Base-by-base conservation (phyloP, 108 stramenopile genomes). In the Cyclotella atomus region DNA sequence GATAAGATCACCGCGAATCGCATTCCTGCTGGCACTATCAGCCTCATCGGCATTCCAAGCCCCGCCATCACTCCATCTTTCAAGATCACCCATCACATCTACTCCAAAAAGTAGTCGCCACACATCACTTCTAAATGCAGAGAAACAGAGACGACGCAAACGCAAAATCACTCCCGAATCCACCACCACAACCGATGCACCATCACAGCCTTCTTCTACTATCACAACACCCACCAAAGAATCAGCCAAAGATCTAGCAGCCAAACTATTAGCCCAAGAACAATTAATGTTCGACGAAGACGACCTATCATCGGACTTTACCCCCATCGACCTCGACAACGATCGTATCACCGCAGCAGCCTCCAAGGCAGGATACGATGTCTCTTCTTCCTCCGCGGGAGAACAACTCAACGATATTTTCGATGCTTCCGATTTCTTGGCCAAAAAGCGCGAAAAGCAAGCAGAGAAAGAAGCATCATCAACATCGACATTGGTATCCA, bases 401-500 rank as follows among this genome's bases (percentile, higher is more conserved):
- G 35, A 0, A 44, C 49, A 10, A 53, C 34, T 72, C 19, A 70
- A 67, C 24, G 71, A 67, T 44, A 32, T 78, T 8, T 68, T 73
- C 41, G 81, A 77, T 59, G 61, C 77, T 3, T 77, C 71, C 36
- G 81, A 82, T 34, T 77, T 77, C 65, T 47, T 77, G n/a, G 62
- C 49, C 28, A 76, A 75, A 17, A 77, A 82, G 47, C 76, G 76
- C 28, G 81, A 82, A 59, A 81, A 88, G 47, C 78, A 86, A 46
- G 70, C 55, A 53, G 73, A 74, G 33, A 70, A 81, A 34, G 84
- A 79, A 44, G 66, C n/a, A n/a, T n/a, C n/a, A n/a, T n/a, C 70
- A 47, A 44, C 27, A 33, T 0, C 25, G 16, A 27, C 59, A n/a
- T 24, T 29, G 2, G 41, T 80, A 5, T 70, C 79, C 3, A 63